Percentiles rank a stretch among this genome's conserved stretches.
Conservation (phyloP, 768 basidiomycete genomes). For the Cantharellus cinnabarinus region DNA sequence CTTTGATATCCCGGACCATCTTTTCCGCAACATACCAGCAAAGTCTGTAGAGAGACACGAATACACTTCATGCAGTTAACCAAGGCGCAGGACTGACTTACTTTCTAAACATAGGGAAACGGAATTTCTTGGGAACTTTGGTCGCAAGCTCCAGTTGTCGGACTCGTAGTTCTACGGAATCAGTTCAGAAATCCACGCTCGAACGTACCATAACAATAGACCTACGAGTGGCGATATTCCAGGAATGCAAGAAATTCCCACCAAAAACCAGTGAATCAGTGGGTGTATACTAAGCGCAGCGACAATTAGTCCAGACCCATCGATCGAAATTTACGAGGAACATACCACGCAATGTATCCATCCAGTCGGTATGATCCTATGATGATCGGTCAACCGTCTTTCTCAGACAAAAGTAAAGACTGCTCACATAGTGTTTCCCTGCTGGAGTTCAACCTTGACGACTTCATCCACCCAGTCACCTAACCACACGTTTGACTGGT, state of each 20-base stretch:
- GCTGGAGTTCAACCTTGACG: constrained; percentile 51
- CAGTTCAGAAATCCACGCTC: not conserved
- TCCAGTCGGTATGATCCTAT: constrained; percentile 69
- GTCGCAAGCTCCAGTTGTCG: constrained; percentile 84
- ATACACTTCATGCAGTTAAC: constrained; percentile 5
- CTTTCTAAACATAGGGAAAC: constrained; percentile 69
- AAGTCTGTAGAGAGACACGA: constrained; percentile 28
- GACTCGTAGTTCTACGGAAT: constrained; percentile 52
- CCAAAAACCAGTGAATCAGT: constrained; percentile 87
- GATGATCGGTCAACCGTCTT: not conserved
- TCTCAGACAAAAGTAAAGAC: not conserved
- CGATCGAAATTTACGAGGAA: constrained; percentile 5
- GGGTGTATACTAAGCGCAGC: constrained; percentile 52
- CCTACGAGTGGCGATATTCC: constrained; percentile 70
- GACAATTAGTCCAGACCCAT: not conserved
- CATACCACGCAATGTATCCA: constrained; percentile 96
- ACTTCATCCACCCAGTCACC: constrained; percentile 89
- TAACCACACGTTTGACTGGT: constrained; percentile 70
- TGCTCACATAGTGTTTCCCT: constrained; percentile 57
- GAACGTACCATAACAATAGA: not conserved
- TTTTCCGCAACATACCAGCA: constrained; percentile 85
- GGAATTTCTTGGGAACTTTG: constrained; percentile 80
- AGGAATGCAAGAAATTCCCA: constrained; percentile 93
- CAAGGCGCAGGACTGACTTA: constrained; percentile 16
- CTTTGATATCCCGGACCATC: constrained; percentile 50